phyloP scores from a whole-genome alignment of 352 stramenopile genomes.

The Globisporangium parvum region DNA sequence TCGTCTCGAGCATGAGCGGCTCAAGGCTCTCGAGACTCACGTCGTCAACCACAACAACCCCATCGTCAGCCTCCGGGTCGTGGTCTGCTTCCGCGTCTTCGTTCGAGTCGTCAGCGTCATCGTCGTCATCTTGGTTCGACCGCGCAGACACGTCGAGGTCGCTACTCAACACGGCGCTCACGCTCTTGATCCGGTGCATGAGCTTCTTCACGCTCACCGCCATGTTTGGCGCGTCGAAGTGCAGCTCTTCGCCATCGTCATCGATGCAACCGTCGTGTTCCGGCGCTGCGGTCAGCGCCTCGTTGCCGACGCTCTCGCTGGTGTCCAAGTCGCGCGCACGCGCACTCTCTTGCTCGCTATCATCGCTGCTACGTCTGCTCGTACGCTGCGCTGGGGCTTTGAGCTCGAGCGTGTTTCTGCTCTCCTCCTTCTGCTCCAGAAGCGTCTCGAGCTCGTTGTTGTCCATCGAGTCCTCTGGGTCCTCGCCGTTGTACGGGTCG shows the following conservation, averaged over 20 bases:
- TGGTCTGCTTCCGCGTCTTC: neutral
- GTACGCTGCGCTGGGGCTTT: neutral
- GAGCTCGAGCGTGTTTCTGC: slow-evolving; percentile 2
- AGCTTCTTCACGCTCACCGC: slow-evolving; percentile 12
- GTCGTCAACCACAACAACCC: neutral
- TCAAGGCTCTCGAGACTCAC: slow-evolving; percentile 6
- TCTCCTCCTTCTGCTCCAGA: slow-evolving; percentile 11
- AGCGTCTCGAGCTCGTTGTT: slow-evolving; percentile 19
- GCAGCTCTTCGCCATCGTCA: slow-evolving; percentile 8
- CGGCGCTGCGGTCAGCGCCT: too few relatives aligned
- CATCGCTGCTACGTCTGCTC: neutral
- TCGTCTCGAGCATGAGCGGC: slow-evolving; percentile 11
- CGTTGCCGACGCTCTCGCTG: too few relatives aligned
- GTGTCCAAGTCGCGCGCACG: neutral
- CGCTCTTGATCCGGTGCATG: slow-evolving; percentile 16
- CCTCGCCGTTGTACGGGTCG: slow-evolving; percentile 10
- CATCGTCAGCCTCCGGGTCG: slow-evolving; percentile 7
- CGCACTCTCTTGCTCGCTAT: neutral
- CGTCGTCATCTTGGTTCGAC: slow-evolving; percentile 18
- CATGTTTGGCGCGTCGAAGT: slow-evolving; percentile 13
- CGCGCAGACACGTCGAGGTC: neutral
- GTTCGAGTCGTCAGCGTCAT: slow-evolving; percentile 6
- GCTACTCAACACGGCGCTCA: slow-evolving; percentile 1
- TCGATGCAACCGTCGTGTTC: slow-evolving; percentile 1
- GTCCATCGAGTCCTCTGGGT: slow-evolving; percentile 15